Conservation (phyloP, 345 rosid genomes). For the Physaria fendleri region DNA sequence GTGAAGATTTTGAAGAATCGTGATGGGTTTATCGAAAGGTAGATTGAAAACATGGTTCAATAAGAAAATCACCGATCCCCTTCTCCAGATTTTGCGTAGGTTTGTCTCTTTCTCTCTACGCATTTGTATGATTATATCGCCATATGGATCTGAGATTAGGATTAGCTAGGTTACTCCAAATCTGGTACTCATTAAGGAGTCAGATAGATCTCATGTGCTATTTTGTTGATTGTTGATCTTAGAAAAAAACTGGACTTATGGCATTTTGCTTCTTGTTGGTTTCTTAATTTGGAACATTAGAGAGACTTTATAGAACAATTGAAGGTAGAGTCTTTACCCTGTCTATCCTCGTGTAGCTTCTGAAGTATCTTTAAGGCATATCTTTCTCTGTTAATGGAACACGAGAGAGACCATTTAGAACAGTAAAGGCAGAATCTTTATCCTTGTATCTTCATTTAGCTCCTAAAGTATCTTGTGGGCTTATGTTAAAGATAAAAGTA, state of each 20-base stretch:
- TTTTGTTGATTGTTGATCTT: neutral
- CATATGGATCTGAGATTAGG: slow-evolving; percentile 2
- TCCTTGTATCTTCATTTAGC: neutral
- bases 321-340: neutral
- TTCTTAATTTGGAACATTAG: neutral
- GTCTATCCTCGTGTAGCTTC: neutral
- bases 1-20: slow-evolving; percentile 1
- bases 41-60: slow-evolving; percentile 47
- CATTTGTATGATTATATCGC: neutral
- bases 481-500: no score
- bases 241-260: neutral
- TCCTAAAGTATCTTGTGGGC: neutral
- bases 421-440: neutral
- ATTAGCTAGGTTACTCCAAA: neutral
- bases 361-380: neutral
- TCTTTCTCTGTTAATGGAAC: neutral
- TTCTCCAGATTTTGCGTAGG: slow-evolving; percentile 76
- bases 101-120: slow-evolving; percentile 24
- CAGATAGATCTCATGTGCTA: neutral
- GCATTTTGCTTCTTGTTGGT: slow-evolving; percentile 1
- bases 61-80: slow-evolving; percentile 66
- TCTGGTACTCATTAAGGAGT: neutral
- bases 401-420: neutral
- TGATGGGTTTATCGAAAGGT: slow-evolving; percentile 37
- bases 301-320: neutral